A percentile compares a stretch with the other conserved stretches of the same genome.
Conservation (phyloP, 805 yeast species). For the Isabelozyma heimii region DNA sequence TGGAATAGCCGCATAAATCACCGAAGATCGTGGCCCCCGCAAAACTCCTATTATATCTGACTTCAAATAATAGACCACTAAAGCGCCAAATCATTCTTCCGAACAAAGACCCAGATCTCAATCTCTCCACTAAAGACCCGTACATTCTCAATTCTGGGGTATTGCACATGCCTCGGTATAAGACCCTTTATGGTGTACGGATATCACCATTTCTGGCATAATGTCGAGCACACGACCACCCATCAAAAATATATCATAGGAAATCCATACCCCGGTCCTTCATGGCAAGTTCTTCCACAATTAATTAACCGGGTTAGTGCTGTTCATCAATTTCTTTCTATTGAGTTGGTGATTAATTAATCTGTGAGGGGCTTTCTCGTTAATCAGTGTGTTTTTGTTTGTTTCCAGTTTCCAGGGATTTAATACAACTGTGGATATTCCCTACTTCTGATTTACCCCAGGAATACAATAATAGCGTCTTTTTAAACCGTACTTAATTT, state of each 20-base stretch:
- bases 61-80: too few relatives aligned
- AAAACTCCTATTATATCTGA: too few relatives aligned
- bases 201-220: background rate
- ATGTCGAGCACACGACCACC: background rate
- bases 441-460: too few relatives aligned
- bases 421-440: background rate
- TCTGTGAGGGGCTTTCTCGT: background rate
- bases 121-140: background rate
- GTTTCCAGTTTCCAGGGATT: background rate
- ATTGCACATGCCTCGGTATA: background rate
- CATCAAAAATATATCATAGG: background rate
- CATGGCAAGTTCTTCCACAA: background rate
- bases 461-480: too few relatives aligned
- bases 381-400: background rate
- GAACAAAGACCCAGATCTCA: too few relatives aligned
- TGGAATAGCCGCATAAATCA: too few relatives aligned
- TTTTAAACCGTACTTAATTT: too few relatives aligned
- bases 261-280: background rate
- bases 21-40: too few relatives aligned
- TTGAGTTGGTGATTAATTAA: background rate
- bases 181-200: background rate
- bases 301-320: background rate
- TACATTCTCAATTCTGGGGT: background rate
- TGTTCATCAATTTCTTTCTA: background rate
- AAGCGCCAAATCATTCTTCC: too few relatives aligned